Evolutionary conservation across 202 grass and related monocot genomes (phyloP).

Genomic region (Setaria italica): DNA sequence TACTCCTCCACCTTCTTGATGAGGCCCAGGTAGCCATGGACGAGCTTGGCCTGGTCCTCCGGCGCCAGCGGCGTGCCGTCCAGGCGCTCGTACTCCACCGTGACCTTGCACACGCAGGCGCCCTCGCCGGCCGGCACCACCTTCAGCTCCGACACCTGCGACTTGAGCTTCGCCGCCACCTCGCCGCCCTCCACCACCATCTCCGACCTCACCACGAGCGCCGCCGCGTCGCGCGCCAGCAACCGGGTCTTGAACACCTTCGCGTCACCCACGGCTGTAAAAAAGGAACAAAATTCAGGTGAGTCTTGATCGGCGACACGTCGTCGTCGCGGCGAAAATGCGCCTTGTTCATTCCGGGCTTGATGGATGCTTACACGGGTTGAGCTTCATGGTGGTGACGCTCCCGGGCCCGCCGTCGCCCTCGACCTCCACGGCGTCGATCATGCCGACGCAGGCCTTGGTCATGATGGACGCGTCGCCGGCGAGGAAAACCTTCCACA

Average conservation of each 20-base stretch:
- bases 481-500: slow-evolving; percentile 42
- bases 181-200: slow-evolving; percentile 42
- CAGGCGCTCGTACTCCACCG: slow-evolving; percentile 39
- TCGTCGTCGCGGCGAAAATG: no score
- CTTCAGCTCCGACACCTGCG: neutral
- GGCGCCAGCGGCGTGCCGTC: slow-evolving; percentile 11
- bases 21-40: slow-evolving; percentile 3
- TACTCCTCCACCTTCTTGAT: slow-evolving; percentile 51
- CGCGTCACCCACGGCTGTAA: neutral
- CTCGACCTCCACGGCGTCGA: slow-evolving; percentile 35
- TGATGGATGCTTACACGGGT: neutral
- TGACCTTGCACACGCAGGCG: slow-evolving; percentile 27
- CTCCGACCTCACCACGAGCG: neutral
- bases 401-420: slow-evolving; percentile 42
- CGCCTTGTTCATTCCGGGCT: no score
- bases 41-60: slow-evolving; percentile 24
- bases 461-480: neutral
- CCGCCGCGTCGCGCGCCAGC: neutral
- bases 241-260: slow-evolving; percentile 10
- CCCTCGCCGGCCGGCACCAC: slow-evolving; percentile 29
- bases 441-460: slow-evolving; percentile 40
- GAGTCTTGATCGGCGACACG: no score
- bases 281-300: no score
- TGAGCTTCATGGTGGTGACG: slow-evolving; percentile 44
- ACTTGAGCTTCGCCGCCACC: slow-evolving; percentile 27